A percentile compares a stretch with the other conserved stretches of the same genome.
phyloP scores from a whole-genome alignment of 495 filamentous ascomycete species.

The Thermothielavioides terrestris region DNA sequence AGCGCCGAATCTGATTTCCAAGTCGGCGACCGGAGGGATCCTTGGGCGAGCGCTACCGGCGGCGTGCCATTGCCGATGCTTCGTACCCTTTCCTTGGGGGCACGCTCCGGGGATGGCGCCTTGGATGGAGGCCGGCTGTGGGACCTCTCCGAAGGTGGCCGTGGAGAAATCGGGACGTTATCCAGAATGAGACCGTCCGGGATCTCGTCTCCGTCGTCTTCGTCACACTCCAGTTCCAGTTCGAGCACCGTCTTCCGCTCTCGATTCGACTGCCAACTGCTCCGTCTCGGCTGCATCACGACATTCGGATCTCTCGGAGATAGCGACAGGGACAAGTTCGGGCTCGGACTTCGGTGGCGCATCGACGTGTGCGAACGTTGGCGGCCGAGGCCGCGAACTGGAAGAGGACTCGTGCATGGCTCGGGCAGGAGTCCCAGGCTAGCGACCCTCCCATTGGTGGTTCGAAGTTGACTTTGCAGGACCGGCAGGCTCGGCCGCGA shows the following conservation, averaged over 20 bases:
- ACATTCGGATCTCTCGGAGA: constrained; percentile 36
- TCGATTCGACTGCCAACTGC: constrained; percentile 61
- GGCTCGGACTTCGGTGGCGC: constrained; percentile 32
- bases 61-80: constrained; percentile 49
- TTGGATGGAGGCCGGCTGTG: constrained; percentile 43
- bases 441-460: constrained; percentile 24
- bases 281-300: constrained; percentile 41
- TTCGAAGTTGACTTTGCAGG: constrained; percentile 24
- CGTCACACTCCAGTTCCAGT: constrained; percentile 79
- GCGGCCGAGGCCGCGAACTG: constrained; percentile 28
- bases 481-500: constrained; percentile 20
- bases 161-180: constrained; percentile 92
- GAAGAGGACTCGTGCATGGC: constrained; percentile 23
- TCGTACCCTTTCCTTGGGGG: constrained; percentile 40
- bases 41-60: constrained; percentile 38
- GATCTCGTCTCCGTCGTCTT: constrained; percentile 77
- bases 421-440: constrained; percentile 27
- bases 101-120: constrained; percentile 50
- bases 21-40: constrained; percentile 39
- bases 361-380: constrained; percentile 26
- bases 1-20: constrained; percentile 35
- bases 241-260: constrained; percentile 69
- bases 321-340: constrained; percentile 32
- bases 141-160: constrained; percentile 57
- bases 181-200: constrained; percentile 85